Evolutionary conservation across 495 filamentous ascomycete species (phyloP).

Genomic region (Tuber aestivum): DNA sequence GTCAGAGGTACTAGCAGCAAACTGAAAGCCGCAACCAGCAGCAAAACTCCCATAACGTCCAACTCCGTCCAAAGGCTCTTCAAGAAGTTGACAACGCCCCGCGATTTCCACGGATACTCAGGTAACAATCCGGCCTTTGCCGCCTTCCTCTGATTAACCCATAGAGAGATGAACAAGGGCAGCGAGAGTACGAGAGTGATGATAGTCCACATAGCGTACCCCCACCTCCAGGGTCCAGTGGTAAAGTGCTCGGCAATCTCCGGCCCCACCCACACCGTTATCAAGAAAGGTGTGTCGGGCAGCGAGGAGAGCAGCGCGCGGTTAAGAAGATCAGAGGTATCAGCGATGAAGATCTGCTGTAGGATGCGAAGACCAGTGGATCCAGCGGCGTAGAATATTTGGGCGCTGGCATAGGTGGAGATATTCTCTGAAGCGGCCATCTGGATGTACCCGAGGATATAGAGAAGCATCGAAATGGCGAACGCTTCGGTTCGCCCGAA

Average conservation of each 20-base stretch:
- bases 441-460: conserved; percentile 59
- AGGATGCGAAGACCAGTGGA: conserved; percentile 60
- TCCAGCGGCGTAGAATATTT: conserved; percentile 65
- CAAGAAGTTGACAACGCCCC: conserved; percentile 42
- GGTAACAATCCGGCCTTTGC: conserved; percentile 50
- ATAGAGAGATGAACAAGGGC: conserved; percentile 53
- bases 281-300: conserved; percentile 57
- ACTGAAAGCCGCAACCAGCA: conserved; percentile 55
- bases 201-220: conserved; percentile 41
- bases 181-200: conserved; percentile 50
- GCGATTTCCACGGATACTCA: conserved; percentile 44
- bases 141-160: conserved; percentile 55
- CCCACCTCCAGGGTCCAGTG: conserved; percentile 43
- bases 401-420: conserved; percentile 59
- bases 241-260: conserved; percentile 47
- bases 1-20: conserved; percentile 58
- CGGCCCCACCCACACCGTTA: conserved; percentile 60
- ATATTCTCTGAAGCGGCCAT: conserved; percentile 62
- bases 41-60: conserved; percentile 54
- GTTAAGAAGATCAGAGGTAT: conserved; percentile 62
- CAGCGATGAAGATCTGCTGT: conserved; percentile 67
- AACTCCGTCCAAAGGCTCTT: conserved; percentile 53
- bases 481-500: conserved; percentile 64
- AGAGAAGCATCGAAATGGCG: conserved; percentile 50
- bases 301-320: conserved; percentile 57